Conservation (phyloP, 805 yeast genomes). For the Cephaloascus fragrans region DNA sequence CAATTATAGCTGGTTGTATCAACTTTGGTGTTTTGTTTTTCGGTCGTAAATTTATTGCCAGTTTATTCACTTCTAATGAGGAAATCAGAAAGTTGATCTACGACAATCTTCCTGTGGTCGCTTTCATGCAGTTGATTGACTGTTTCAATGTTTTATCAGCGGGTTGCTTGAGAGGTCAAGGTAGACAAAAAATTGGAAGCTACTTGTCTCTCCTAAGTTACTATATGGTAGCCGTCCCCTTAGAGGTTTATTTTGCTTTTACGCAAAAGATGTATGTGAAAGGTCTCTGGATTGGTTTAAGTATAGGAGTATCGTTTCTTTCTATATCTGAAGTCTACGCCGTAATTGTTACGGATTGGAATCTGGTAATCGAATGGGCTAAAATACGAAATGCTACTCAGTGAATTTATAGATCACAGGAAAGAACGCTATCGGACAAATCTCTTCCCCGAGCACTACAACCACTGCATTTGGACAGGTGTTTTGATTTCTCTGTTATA, state of each 20-base stretch:
- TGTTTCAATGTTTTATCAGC: constrained; percentile 38
- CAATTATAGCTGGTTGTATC: constrained; percentile 20
- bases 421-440: no score
- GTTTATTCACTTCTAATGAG: constrained; percentile 29
- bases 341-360: constrained; percentile 33
- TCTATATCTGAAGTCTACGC: constrained; percentile 29
- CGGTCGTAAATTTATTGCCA: constrained; percentile 26
- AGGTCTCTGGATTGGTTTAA: constrained; percentile 41
- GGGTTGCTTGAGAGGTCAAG: constrained; percentile 50
- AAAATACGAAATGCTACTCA: constrained; percentile 14
- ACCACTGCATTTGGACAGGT: no score
- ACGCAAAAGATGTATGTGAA: constrained; percentile 23
- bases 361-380: constrained; percentile 25
- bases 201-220: constrained; percentile 36
- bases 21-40: constrained; percentile 26
- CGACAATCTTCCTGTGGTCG: constrained; percentile 33
- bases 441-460: no score
- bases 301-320: constrained; percentile 29
- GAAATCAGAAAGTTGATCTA: constrained; percentile 25
- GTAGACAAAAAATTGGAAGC: constrained; percentile 48
- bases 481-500: no score
- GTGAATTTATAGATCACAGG: no score
- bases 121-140: constrained; percentile 44
- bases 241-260: constrained; percentile 34
- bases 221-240: constrained; percentile 39